Evolutionary conservation across 1,284 basidiomycete genomes (phyloP).

Genomic region (Cutaneotrichosporon sp.): DNA sequence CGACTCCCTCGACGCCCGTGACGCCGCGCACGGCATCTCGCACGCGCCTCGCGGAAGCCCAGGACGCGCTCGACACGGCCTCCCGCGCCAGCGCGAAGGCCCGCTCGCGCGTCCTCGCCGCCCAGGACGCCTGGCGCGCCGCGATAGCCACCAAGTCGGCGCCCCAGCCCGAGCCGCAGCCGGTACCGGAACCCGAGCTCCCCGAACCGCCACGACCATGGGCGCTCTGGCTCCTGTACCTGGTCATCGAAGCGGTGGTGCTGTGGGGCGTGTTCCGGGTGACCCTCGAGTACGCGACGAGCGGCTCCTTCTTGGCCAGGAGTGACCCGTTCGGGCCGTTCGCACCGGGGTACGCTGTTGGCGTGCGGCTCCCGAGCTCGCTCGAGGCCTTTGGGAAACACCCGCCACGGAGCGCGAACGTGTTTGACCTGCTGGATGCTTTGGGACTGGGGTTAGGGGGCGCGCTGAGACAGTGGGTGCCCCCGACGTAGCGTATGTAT

Average conservation of each 20-base stretch:
- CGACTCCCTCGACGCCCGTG: not conserved
- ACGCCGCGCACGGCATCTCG: conserved; percentile 2
- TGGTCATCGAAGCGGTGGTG: conserved; percentile 36
- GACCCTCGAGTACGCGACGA: conserved; percentile 45
- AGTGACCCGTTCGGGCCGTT: conserved; percentile 34
- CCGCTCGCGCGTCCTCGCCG: conserved; percentile 8
- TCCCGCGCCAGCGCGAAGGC: conserved; percentile 9
- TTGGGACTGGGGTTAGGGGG: conserved; percentile 7
- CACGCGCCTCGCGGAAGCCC: conserved; percentile 12
- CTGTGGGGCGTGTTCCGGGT: conserved; percentile 47
- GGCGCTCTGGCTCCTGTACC: conserved; percentile 38
- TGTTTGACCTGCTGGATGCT: conserved; percentile 19
- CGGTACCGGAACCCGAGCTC: not conserved
- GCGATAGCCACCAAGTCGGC: conserved; percentile 18
- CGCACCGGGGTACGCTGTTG: conserved; percentile 17
- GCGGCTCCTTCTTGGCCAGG: conserved; percentile 21
- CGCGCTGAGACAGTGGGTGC: not conserved
- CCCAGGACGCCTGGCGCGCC: conserved; percentile 19
- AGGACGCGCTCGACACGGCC: conserved; percentile 17
- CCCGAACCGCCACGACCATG: conserved; percentile 16
- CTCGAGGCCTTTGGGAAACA: conserved; percentile 14
- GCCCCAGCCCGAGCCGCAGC: not conserved
- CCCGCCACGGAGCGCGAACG: not conserved
- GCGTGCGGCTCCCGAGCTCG: conserved; percentile 30
- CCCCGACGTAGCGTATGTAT: conserved; percentile 8